phyloP scores from a whole-genome alignment of 805 yeast genomes.

The Saccharomycopsis javanensis region DNA sequence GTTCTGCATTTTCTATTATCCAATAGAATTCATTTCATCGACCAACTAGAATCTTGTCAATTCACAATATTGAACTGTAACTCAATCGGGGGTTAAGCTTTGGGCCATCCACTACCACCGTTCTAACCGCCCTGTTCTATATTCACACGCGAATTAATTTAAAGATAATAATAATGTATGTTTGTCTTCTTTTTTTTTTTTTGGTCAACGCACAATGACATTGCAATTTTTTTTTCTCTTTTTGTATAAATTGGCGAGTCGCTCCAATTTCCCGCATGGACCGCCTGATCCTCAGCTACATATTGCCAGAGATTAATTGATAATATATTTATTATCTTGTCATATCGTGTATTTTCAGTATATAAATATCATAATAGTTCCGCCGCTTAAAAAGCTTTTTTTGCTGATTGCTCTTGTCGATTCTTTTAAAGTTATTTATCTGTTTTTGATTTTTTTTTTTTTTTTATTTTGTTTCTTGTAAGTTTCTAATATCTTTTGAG shows the following conservation, averaged over 20 bases:
- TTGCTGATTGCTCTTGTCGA: not conserved
- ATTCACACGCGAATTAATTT: not conserved
- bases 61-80: no score
- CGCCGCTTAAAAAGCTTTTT: not conserved
- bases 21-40: no score
- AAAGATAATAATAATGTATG: not conserved
- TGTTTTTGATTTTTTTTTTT: not conserved
- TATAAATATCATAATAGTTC: not conserved
- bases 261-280: constrained; percentile 1
- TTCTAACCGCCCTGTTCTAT: no score
- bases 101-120: no score
- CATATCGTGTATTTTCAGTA: not conserved
- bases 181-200: no score
- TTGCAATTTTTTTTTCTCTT: not conserved
- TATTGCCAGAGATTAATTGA: not conserved
- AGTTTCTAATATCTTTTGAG: not conserved
- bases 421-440: not conserved
- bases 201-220: not conserved
- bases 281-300: not conserved
- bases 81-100: no score
- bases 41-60: no score
- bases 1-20: no score
- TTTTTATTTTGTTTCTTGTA: not conserved
- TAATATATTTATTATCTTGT: not conserved
- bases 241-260: no score